These are phyloP conservation scores for Hymenoscyphus fraxineus DNA, from an alignment of 2,329 filamentous ascomycete genomes.

Conservation along the genomic window DNA sequence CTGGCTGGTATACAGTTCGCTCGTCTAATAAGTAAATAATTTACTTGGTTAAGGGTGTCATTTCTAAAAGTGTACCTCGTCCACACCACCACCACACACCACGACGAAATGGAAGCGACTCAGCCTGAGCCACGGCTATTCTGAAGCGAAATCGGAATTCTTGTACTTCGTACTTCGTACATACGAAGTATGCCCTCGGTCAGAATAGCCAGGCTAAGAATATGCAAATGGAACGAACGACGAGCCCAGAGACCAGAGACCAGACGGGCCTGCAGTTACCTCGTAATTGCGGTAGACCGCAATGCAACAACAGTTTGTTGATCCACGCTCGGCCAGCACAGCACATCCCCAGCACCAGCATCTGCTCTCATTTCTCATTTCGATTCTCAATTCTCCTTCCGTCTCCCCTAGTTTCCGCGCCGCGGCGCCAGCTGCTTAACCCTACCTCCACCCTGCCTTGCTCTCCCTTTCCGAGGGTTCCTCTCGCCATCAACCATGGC, in stretches of 20 bases:
- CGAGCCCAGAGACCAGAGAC: background rate
- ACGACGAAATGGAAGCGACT: conserved; percentile 5
- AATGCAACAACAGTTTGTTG: conserved; percentile 1
- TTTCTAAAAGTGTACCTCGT: background rate
- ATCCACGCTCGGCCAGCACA: background rate
- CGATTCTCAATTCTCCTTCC: conserved; percentile 30
- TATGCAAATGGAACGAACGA: too few relatives aligned
- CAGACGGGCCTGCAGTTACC: conserved; percentile 3
- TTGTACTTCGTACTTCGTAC: too few relatives aligned
- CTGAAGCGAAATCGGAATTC: too few relatives aligned
- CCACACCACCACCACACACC: background rate
- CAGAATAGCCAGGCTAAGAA: too few relatives aligned
- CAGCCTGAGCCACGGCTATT: conserved; percentile 6
- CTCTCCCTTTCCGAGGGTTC: conserved; percentile 1
- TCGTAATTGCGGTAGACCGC: background rate
- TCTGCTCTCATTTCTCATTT: conserved; percentile 25
- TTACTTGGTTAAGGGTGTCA: background rate
- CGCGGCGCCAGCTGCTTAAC: conserved; percentile 23
- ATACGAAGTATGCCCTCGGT: too few relatives aligned
- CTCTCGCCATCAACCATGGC: background rate
- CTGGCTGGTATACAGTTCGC: conserved; percentile 4
- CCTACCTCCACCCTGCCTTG: conserved; percentile 8
- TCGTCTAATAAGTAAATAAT: conserved; percentile 11
- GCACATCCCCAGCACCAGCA: background rate
- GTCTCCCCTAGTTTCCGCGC: conserved; percentile 29